phyloP scores from a whole-genome alignment of 2,329 filamentous ascomycete species.

The Sporothrix humicola region DNA sequence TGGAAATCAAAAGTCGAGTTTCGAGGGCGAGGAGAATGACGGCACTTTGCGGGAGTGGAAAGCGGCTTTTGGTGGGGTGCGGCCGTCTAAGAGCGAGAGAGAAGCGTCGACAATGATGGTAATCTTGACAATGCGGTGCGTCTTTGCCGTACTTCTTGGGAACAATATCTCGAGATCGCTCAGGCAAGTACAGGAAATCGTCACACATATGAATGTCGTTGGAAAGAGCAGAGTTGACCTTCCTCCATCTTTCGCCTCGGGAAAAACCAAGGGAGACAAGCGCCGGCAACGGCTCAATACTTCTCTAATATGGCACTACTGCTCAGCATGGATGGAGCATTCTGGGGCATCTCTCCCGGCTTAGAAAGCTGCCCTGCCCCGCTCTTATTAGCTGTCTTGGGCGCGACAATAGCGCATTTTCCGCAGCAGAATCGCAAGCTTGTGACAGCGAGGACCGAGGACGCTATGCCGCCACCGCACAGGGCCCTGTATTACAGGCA shows the following conservation, averaged over 20 bases:
- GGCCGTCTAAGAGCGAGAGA: background rate
- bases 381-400: background rate
- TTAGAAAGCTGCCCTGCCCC: constrained; percentile 9
- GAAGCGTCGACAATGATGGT: background rate
- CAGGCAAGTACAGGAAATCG: background rate
- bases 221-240: background rate
- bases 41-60: background rate
- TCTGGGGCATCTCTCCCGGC: background rate
- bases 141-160: background rate
- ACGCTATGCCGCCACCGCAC: background rate
- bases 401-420: constrained; percentile 7
- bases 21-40: background rate
- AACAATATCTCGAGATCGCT: background rate
- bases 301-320: no score
- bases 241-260: constrained; percentile 6
- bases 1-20: no score
- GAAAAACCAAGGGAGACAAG: constrained; percentile 17
- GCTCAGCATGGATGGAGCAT: no score
- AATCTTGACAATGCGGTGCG: no score
- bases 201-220: constrained; percentile 5
- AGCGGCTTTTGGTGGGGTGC: background rate
- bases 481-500: background rate
- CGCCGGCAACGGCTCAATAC: constrained; percentile 10
- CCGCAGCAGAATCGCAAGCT: constrained; percentile 1
- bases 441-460: constrained; percentile 27